Percentiles rank a stretch among this genome's conserved stretches.
Evolutionary conservation across 306 rosid species (phyloP).

Genomic region (Prunus mira): DNA sequence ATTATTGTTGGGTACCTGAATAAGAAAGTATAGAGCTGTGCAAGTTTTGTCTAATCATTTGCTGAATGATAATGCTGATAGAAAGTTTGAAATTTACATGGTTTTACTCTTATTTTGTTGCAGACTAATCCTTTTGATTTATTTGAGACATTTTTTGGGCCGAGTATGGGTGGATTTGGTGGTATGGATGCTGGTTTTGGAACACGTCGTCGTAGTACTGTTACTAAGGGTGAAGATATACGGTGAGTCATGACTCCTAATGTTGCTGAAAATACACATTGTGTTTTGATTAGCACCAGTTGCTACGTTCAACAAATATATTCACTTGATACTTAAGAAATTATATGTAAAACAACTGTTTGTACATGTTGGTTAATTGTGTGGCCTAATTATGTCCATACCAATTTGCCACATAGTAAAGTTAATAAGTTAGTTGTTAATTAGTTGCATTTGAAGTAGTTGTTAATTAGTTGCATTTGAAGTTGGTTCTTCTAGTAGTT

Average conservation of each 20-base stretch:
- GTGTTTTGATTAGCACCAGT: conserved; percentile 17
- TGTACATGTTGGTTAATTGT: not conserved
- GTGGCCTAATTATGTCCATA: not conserved
- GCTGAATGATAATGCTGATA: not conserved
- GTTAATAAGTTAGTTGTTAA: not conserved
- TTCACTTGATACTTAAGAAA: not conserved
- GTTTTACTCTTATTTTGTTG: conserved; percentile 19
- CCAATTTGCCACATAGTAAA: not conserved
- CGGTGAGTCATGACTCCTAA: conserved; percentile 54
- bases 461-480: not conserved
- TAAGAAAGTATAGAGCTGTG: not conserved
- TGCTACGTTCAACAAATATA: conserved; percentile 8
- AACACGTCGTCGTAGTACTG: conserved; percentile 81
- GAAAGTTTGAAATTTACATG: not conserved
- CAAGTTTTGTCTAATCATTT: not conserved
- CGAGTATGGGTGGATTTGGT: conserved; percentile 73
- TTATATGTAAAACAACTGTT: not conserved
- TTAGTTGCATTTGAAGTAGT: not conserved
- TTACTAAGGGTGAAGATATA: conserved; percentile 90
- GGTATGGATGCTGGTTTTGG: conserved; percentile 87
- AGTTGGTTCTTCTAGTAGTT: not conserved
- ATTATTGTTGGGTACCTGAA: not conserved
- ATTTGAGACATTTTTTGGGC: conserved; percentile 94
- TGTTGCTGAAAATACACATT: conserved; percentile 6
- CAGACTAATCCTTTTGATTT: conserved; percentile 98